Evolutionary conservation across 352 stramenopile species (phyloP), one percentile per base, ranked within the genome.

Genomic region (Pythium insidiosum): DNA sequence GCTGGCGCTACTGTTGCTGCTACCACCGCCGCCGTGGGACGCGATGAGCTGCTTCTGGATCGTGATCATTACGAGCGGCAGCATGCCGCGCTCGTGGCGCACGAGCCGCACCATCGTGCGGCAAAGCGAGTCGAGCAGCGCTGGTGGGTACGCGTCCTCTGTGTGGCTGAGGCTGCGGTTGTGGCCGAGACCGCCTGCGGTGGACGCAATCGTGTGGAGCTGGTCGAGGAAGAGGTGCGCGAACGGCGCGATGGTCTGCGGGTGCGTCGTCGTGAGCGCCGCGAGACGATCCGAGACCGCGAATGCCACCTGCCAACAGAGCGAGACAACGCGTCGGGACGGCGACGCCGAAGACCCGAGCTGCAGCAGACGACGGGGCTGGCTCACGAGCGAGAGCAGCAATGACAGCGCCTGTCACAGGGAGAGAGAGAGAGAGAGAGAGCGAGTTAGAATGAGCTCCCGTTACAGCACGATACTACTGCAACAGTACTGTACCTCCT

Each of bases 11-110:
- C 23, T 7, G 36, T 41, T 1, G 38, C n/a, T 39, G 13, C 43
- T 38, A 10, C 30, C 39, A 11, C 5, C n/a, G 5, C 13, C 29
- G 21, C 63, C 65, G 2, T 60, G 46, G 1, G 59, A 65, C 15
- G 63, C 65, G 4, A 85, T 71, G 15, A 88, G 66, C 45, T 90
- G 78, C 45, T 90, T 90, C 47, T 90, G 78, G 40, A 90, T 90
- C 6, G 74, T 90, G 38, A 90, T 90, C 78, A 90, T 84, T 18
- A 90, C 49, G 11, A 90, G 50, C 10, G 78, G 84, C 36, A 84
- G 68, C 35, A 88, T 69, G 5, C 78, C 71, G 22, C 61, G 72
- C 25, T 88, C 78, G 15, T 73, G 66, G 41, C 77, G 73, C 5
- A 69, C 78, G 37, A 90, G 41, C 15, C 72, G 30, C 6, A 81